Evolutionary conservation across 495 filamentous ascomycete genomes (phyloP).

Genomic region (Hypoxylon perforatum): DNA sequence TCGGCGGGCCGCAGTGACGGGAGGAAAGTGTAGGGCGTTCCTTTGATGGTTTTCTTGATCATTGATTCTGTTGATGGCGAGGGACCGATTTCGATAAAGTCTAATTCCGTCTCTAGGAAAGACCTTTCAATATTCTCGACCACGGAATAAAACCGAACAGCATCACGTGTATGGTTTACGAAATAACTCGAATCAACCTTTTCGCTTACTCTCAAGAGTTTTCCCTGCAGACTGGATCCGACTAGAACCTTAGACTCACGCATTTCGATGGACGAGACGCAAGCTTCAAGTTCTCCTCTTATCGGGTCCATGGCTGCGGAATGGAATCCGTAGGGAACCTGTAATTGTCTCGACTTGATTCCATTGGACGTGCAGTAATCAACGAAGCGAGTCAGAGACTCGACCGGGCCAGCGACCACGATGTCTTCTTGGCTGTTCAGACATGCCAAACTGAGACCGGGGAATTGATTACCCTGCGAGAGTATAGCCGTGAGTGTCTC

Average conservation of each 20-base stretch:
- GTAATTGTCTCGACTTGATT: slow-evolving; percentile 18
- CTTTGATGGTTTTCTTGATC: neutral
- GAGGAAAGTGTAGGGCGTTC: neutral
- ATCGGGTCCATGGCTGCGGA: slow-evolving; percentile 33
- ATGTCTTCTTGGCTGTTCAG: slow-evolving; percentile 27
- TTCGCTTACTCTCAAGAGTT: neutral
- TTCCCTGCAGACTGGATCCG: slow-evolving; percentile 19
- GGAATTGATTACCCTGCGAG: neutral
- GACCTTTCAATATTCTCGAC: slow-evolving; percentile 6
- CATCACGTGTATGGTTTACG: slow-evolving; percentile 10
- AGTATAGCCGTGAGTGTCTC: slow-evolving; percentile 1
- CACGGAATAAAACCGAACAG: slow-evolving; percentile 7
- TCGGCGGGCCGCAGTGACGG: slow-evolving; percentile 15
- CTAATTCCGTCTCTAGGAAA: neutral
- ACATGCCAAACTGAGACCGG: slow-evolving; percentile 27
- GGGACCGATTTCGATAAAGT: slow-evolving; percentile 23
- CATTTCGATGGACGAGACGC: neutral
- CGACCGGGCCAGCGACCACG: slow-evolving; percentile 32
- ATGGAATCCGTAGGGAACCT: slow-evolving; percentile 33
- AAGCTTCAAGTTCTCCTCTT: slow-evolving; percentile 8
- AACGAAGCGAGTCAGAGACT: slow-evolving; percentile 6
- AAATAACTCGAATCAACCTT: slow-evolving; percentile 11
- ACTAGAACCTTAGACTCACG: neutral
- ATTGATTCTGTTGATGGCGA: slow-evolving; percentile 9
- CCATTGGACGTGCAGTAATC: slow-evolving; percentile 9